Evolutionary conservation across 306 rosid species (phyloP).

Genomic region (Sphenostylis stenocarpa): DNA sequence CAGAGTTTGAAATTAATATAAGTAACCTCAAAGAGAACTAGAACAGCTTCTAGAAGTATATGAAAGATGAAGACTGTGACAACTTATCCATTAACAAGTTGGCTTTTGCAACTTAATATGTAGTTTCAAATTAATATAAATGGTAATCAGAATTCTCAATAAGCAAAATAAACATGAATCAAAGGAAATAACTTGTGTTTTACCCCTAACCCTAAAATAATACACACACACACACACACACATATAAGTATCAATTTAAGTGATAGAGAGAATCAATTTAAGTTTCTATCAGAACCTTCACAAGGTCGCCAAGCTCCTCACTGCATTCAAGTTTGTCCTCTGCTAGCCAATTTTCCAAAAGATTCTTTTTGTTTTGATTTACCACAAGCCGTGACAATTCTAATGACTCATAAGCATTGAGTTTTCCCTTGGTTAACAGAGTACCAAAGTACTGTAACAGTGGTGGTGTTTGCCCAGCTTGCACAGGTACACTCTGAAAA

Average conservation of each 20-base stretch:
- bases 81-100: constrained; percentile 1
- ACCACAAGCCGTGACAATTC: constrained; percentile 83
- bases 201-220: background rate
- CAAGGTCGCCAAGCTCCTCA: constrained; percentile 84
- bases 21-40: constrained; percentile 5
- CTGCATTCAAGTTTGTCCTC: constrained; percentile 89
- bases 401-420: constrained; percentile 72
- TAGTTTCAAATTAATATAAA: background rate
- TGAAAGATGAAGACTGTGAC: background rate
- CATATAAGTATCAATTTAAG: background rate
- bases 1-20: background rate
- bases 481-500: constrained; percentile 73
- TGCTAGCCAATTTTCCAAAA: constrained; percentile 82
- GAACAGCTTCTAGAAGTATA: background rate
- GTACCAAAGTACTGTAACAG: constrained; percentile 83
- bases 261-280: background rate
- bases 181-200: background rate
- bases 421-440: constrained; percentile 73
- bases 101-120: background rate
- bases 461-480: constrained; percentile 86
- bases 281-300: constrained; percentile 55
- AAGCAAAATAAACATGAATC: background rate
- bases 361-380: constrained; percentile 83
- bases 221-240: too few species aligned
- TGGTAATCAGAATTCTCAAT: too few species aligned